A percentile compares a stretch with the other conserved stretches of the same genome.
Conservation (phyloP, 192 early-diverging fungal genomes). For the Podila clonocystis region DNA sequence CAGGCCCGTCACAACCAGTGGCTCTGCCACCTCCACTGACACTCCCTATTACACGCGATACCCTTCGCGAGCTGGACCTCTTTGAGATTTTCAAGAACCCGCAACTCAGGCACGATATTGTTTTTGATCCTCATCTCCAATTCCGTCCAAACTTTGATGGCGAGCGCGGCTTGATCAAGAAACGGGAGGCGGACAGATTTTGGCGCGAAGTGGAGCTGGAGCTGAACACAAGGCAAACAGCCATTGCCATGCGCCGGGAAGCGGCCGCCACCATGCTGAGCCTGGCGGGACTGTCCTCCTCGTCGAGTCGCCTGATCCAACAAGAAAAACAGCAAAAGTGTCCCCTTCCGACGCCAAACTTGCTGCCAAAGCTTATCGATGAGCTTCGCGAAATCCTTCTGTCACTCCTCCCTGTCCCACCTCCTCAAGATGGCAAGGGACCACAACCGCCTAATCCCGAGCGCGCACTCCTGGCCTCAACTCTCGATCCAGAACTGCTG, state of each 20-base stretch:
- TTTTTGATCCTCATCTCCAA: slow-evolving; percentile 89
- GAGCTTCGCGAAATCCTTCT: slow-evolving; percentile 83
- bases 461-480: slow-evolving; percentile 53
- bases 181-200: slow-evolving; percentile 70
- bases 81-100: slow-evolving; percentile 85
- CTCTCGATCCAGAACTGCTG: slow-evolving; percentile 65
- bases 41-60: slow-evolving; percentile 87
- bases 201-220: slow-evolving; percentile 74
- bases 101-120: slow-evolving; percentile 89
- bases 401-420: slow-evolving; percentile 55
- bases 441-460: slow-evolving; percentile 53
- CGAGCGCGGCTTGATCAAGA: slow-evolving; percentile 69
- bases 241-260: slow-evolving; percentile 49
- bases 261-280: slow-evolving; percentile 53
- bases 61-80: slow-evolving; percentile 85
- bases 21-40: slow-evolving; percentile 38
- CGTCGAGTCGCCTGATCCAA: slow-evolving; percentile 62
- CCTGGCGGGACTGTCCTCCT: slow-evolving; percentile 23
- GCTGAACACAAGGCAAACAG: slow-evolving; percentile 18
- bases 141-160: slow-evolving; percentile 90
- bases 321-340: slow-evolving; percentile 40
- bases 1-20: background rate
- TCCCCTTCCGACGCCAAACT: slow-evolving; percentile 28
- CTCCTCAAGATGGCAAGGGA: slow-evolving; percentile 7
- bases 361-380: slow-evolving; percentile 54